Conservation (phyloP, 2,329 filamentous ascomycete species). For the Clonostachys rosea region DNA sequence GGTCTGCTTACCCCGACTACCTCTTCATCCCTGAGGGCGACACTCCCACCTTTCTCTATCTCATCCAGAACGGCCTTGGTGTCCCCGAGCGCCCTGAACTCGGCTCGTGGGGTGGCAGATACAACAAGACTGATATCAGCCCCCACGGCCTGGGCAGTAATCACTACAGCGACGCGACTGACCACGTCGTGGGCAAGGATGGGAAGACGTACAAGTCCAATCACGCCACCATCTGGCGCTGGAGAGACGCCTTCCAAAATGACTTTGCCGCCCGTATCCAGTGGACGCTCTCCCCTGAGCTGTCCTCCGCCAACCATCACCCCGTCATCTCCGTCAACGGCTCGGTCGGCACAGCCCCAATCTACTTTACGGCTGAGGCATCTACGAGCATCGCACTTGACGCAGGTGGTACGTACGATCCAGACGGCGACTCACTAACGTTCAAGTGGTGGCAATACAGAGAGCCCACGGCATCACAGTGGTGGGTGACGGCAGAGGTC, state of each 20-base stretch:
- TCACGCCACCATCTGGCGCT: conserved; percentile 34
- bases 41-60: conserved; percentile 40
- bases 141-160: conserved; percentile 17
- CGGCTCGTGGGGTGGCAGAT: conserved; percentile 45
- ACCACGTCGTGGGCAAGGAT: conserved; percentile 14
- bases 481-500: conserved; percentile 31
- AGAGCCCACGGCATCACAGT: conserved; percentile 29
- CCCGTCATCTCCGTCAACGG: conserved; percentile 34
- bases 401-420: conserved; percentile 36
- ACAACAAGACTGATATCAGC: conserved; percentile 12
- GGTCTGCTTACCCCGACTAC: conserved; percentile 36
- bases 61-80: conserved; percentile 23
- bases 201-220: conserved; percentile 13
- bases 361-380: conserved; percentile 30
- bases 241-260: conserved; percentile 30
- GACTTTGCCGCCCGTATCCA: conserved; percentile 35
- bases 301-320: conserved; percentile 35
- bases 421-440: conserved; percentile 31
- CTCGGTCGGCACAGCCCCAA: conserved; percentile 22
- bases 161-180: conserved; percentile 21
- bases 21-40: conserved; percentile 49
- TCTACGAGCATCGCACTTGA: conserved; percentile 33
- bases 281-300: conserved; percentile 20
- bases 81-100: conserved; percentile 38
- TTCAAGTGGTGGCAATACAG: conserved; percentile 47